These are phyloP conservation scores for Peniophora sp. DNA, from an alignment of 1,284 basidiomycete genomes.

Conservation along the genomic window DNA sequence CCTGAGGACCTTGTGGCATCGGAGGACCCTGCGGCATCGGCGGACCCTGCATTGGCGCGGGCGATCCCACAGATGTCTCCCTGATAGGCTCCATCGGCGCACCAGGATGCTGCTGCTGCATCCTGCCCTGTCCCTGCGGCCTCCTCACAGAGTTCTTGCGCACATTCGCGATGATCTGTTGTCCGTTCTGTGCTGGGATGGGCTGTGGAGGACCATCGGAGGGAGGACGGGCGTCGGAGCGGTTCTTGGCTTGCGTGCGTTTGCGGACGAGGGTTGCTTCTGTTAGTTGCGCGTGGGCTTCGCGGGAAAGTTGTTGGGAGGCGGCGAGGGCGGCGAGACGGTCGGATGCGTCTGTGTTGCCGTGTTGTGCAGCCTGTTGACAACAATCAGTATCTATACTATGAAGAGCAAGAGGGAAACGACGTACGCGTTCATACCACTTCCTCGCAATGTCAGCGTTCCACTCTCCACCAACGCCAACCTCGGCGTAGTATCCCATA, in stretches of 20 bases:
- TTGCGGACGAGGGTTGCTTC: slow-evolving; percentile 76
- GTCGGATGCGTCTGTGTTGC: slow-evolving; percentile 75
- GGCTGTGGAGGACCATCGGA: slow-evolving; percentile 2
- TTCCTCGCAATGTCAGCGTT: slow-evolving; percentile 55
- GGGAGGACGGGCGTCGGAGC: slow-evolving; percentile 43
- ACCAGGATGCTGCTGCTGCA: no score
- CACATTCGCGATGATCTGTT: slow-evolving; percentile 24
- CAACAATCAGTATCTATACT: neutral
- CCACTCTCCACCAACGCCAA: slow-evolving; percentile 64
- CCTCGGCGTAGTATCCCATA: slow-evolving; percentile 89
- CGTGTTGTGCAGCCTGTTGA: slow-evolving; percentile 64
- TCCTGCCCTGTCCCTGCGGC: neutral
- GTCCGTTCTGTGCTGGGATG: slow-evolving; percentile 4
- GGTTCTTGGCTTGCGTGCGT: slow-evolving; percentile 73
- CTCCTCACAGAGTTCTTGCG: slow-evolving; percentile 22
- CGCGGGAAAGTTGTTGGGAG: slow-evolving; percentile 59
- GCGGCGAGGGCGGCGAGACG: slow-evolving; percentile 62
- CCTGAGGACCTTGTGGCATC: neutral
- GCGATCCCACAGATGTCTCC: neutral
- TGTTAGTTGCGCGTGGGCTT: slow-evolving; percentile 76
- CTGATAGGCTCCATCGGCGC: neutral
- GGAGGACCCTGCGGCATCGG: neutral
- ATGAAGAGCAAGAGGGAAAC: neutral
- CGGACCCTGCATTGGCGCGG: neutral
- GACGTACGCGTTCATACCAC: slow-evolving; percentile 63